Percentiles rank a stretch among this genome's conserved stretches.
Conservation (phyloP, 169 alveolate species). For the Eimeria tenella region DNA sequence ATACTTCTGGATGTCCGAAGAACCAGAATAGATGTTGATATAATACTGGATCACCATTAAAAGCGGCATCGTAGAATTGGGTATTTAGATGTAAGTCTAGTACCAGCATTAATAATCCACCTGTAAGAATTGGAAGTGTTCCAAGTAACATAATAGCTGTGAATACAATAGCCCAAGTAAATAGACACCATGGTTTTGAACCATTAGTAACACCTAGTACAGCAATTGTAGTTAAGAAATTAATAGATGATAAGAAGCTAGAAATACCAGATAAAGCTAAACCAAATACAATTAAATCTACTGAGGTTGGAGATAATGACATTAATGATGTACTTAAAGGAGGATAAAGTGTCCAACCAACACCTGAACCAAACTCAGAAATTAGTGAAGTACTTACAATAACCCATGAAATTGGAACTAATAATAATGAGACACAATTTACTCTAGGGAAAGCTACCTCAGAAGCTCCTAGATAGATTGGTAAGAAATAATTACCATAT, state of each 20-base stretch:
- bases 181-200: not conserved
- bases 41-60: slow-evolving; percentile 87
- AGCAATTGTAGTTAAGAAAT: slow-evolving; percentile 7
- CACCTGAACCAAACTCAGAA: not conserved
- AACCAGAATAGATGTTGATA: slow-evolving; percentile 89
- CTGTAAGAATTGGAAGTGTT: slow-evolving; percentile 81
- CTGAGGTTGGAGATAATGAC: not conserved
- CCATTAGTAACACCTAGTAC: not conserved
- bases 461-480: slow-evolving; percentile 86
- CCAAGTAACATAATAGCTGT: not conserved
- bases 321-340: not conserved
- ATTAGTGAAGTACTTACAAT: not conserved
- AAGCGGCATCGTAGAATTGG: slow-evolving; percentile 64
- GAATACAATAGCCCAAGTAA: slow-evolving; percentile 6
- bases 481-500: slow-evolving; percentile 85
- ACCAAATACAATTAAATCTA: not conserved
- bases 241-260: slow-evolving; percentile 61
- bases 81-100: not conserved
- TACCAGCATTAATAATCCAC: not conserved
- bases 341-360: slow-evolving; percentile 2
- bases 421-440: slow-evolving; percentile 84
- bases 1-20: slow-evolving; percentile 89
- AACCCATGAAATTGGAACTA: not conserved
- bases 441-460: slow-evolving; percentile 89
- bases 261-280: not conserved